Percentiles rank a stretch among this genome's conserved stretches.
These are phyloP conservation scores for Coprinopsis marcescibilis DNA, from an alignment of 768 basidiomycete species.

Conservation along the genomic window DNA sequence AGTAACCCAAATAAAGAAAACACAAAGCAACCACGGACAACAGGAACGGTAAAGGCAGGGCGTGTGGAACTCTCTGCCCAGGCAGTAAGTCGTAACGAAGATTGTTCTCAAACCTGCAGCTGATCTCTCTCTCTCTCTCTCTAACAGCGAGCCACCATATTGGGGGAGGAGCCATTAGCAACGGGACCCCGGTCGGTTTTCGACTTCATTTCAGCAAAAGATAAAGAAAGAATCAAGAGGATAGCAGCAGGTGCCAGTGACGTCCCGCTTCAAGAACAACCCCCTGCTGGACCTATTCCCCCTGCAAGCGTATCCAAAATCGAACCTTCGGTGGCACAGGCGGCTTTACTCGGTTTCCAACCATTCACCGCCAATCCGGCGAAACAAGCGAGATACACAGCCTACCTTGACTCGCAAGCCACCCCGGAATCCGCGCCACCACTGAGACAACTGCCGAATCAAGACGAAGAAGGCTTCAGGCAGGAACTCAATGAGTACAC, in stretches of 20 bases:
- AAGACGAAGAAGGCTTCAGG: constrained; percentile 64
- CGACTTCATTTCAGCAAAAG: constrained; percentile 90
- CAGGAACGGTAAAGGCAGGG: constrained; percentile 19
- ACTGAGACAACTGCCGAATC: constrained; percentile 47
- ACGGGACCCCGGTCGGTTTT: constrained; percentile 79
- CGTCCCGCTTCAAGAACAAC: constrained; percentile 12
- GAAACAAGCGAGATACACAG: constrained; percentile 82
- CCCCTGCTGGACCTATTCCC: constrained; percentile 15
- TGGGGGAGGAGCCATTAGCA: constrained; percentile 77
- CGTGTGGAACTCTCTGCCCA: constrained; percentile 54
- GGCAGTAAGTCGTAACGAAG: no score
- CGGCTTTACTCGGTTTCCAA: constrained; percentile 84
- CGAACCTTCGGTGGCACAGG: constrained; percentile 77
- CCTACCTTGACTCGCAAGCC: constrained; percentile 75
- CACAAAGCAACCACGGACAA: constrained; percentile 13
- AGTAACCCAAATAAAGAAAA: constrained; percentile 47
- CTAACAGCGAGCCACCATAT: constrained; percentile 66
- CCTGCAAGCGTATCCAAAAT: constrained; percentile 38
- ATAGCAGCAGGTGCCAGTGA: constrained; percentile 39
- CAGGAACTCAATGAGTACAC: constrained; percentile 84
- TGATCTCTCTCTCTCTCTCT: background rate
- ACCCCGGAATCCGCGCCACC: constrained; percentile 40
- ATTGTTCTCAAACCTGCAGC: constrained; percentile 7
- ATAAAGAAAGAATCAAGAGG: constrained; percentile 75
- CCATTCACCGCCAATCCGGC: constrained; percentile 72